A percentile compares a stretch with the other conserved stretches of the same genome.
These are phyloP conservation scores for Hypoxylon intermedium DNA, from an alignment of 495 filamentous ascomycete genomes.

Conservation along the genomic window DNA sequence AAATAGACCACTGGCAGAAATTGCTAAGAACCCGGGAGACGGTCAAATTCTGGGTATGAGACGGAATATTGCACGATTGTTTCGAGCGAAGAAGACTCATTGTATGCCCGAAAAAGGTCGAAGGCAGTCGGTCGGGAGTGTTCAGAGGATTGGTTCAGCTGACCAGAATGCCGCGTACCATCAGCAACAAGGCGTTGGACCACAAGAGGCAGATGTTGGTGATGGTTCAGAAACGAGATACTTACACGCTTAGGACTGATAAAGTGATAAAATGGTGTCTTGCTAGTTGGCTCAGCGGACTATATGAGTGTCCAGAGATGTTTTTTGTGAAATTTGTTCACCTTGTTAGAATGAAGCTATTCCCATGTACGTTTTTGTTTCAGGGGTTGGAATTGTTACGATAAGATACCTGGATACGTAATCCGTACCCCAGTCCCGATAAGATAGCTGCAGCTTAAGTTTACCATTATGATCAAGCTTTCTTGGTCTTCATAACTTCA, in stretches of 20 bases:
- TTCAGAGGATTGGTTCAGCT: neutral
- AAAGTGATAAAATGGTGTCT: no score
- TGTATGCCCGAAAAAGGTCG: neutral
- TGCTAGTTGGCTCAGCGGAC: no score
- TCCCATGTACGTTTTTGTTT: no score
- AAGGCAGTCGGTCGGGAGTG: neutral
- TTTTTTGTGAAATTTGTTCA: no score
- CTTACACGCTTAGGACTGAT: neutral
- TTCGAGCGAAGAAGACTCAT: constrained; percentile 10
- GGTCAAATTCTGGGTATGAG: constrained; percentile 35
- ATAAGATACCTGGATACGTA: no score
- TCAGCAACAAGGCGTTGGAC: neutral
- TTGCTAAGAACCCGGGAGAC: constrained; percentile 33
- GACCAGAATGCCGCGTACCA: constrained; percentile 1
- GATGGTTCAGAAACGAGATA: constrained; percentile 14
- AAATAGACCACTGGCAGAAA: constrained; percentile 29
- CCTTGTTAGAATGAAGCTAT: no score
- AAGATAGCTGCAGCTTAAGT: no score
- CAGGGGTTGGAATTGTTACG: no score
- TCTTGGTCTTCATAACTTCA: no score
- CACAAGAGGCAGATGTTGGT: constrained; percentile 23
- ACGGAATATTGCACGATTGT: constrained; percentile 24
- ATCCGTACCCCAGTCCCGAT: no score
- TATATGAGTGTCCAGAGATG: no score
- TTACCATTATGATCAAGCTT: no score